Evolutionary conservation across 176 grass and related monocot species (phyloP).

Genomic region (Oryza meridionalis): DNA sequence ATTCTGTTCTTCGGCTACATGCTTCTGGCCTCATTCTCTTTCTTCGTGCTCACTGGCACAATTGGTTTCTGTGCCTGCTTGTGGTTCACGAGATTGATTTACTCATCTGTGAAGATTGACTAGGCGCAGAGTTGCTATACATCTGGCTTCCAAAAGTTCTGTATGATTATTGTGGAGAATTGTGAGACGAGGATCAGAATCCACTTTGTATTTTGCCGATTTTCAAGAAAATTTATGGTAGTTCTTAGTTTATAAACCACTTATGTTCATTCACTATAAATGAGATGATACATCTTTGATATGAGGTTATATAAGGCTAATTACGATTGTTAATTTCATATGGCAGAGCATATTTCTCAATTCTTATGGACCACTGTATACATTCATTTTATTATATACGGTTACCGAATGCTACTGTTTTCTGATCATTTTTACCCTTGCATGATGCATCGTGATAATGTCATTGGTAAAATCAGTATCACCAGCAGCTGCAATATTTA

Average conservation of each 20-base stretch:
- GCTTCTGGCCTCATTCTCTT: constrained; percentile 40
- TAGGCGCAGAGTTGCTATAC: neutral
- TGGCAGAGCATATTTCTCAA: constrained; percentile 24
- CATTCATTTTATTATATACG: constrained; percentile 12
- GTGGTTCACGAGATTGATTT: constrained; percentile 46
- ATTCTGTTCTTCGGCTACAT: constrained; percentile 50
- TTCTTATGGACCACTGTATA: constrained; percentile 30
- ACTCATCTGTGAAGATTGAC: constrained; percentile 50
- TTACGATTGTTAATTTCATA: constrained; percentile 3
- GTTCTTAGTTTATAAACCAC: constrained; percentile 31
- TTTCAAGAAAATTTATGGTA: constrained; percentile 10
- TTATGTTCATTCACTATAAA: constrained; percentile 8
- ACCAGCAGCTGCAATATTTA: no score
- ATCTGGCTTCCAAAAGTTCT: neutral
- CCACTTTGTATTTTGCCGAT: neutral
- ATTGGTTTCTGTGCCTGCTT: constrained; percentile 45
- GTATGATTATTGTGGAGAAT: constrained; percentile 23
- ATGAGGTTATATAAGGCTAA: constrained; percentile 3
- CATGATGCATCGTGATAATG: neutral
- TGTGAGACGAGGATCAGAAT: neutral
- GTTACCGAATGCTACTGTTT: neutral
- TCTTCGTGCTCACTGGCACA: constrained; percentile 42
- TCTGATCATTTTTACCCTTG: neutral
- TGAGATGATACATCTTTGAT: neutral
- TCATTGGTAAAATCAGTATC: neutral